phyloP scores from a whole-genome alignment of 148 eudicot genomes.

The Fagopyrum homotropicum region DNA sequence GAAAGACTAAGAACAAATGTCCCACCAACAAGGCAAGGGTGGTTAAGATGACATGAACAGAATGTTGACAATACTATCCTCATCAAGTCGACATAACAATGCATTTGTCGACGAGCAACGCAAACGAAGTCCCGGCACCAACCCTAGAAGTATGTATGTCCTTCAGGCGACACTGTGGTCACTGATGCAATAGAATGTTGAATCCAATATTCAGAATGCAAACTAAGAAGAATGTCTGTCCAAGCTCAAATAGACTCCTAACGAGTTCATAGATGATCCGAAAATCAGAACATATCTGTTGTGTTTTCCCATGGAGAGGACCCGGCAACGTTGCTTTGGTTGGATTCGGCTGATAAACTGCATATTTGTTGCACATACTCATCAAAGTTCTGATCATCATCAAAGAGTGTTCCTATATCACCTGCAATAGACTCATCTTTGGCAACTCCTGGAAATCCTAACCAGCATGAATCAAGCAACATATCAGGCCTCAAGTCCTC shows the following conservation, averaged over 20 bases:
- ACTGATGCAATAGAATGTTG: not conserved
- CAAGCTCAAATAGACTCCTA: conserved; percentile 4
- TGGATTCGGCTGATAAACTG: conserved; percentile 21
- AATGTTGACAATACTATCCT: not conserved
- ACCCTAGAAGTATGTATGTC: not conserved
- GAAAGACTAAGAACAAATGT: not conserved
- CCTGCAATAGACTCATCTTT: conserved; percentile 32
- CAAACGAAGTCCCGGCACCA: not conserved
- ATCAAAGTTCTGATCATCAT: conserved; percentile 40
- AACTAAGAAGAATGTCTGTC: conserved; percentile 8
- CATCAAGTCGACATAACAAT: not conserved
- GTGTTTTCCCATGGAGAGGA: conserved; percentile 34
- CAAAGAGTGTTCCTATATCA: conserved; percentile 42
- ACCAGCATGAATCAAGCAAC: conserved; percentile 49
- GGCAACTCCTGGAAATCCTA: conserved; percentile 22
- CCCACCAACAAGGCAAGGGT: not conserved
- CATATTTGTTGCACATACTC: conserved; percentile 34
- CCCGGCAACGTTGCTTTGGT: conserved; percentile 19
- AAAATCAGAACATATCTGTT: conserved; percentile 19
- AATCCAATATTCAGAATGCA: not conserved
- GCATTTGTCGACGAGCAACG: not conserved
- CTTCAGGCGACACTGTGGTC: not conserved
- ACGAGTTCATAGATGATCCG: conserved; percentile 17
- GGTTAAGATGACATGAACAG: not conserved
- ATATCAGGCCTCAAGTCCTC: conserved; percentile 51